Conservation (phyloP, 371 early-diverging fungal genomes). For the Mortierella sp. region DNA sequence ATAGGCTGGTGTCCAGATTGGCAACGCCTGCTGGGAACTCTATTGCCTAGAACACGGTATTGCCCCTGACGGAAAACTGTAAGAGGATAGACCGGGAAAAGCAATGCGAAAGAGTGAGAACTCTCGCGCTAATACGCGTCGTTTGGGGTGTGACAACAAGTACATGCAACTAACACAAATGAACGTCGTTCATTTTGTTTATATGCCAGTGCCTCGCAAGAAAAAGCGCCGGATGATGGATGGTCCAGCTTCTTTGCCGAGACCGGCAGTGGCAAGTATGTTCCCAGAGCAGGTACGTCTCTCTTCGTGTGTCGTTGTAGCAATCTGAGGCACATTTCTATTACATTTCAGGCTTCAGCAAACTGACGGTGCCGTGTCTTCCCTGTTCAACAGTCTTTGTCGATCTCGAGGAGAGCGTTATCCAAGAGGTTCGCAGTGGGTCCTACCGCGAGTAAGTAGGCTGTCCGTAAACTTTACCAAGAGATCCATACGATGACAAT, state of each 20-base stretch:
- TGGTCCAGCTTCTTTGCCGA: constrained; percentile 87
- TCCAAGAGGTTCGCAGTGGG: constrained; percentile 92
- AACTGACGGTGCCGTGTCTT: neutral
- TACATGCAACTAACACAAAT: too few species aligned
- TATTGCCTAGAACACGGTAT: constrained; percentile 99
- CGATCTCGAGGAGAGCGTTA: constrained; percentile 93
- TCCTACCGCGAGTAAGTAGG: constrained; percentile 78
- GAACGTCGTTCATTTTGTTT: too few species aligned
- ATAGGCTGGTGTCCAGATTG: constrained; percentile 99
- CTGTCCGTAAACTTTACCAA: neutral
- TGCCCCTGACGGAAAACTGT: constrained; percentile 79
- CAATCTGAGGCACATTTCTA: neutral
- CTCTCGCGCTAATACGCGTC: too few species aligned
- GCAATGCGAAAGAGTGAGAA: too few species aligned
- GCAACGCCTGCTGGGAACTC: constrained; percentile 99
- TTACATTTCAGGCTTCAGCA: neutral
- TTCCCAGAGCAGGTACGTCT: constrained; percentile 84
- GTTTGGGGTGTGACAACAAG: too few species aligned
- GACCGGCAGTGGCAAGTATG: constrained; percentile 98
- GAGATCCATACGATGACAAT: neutral
- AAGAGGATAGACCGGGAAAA: too few species aligned
- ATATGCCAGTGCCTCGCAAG: too few species aligned
- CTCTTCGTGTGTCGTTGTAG: constrained; percentile 69
- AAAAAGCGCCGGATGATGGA: too few species aligned
- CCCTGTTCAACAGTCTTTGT: constrained; percentile 79